These are phyloP conservation scores for Exserohilum rostratum DNA, from an alignment of 2,329 filamentous ascomycete species.

Conservation along the genomic window DNA sequence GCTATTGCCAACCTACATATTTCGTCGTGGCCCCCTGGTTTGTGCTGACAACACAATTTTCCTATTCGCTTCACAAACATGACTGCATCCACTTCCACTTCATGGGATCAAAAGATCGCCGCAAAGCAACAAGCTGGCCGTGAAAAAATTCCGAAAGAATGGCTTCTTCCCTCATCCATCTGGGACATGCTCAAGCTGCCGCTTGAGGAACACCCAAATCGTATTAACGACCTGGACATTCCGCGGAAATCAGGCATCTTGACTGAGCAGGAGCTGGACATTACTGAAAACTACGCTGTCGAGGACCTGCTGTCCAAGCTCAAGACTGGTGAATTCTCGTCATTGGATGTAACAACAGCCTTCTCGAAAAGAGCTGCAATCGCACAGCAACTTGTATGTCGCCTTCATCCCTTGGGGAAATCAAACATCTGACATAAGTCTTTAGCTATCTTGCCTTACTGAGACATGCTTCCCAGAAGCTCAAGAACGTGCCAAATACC, in stretches of 20 bases:
- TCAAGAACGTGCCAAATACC: slow-evolving; percentile 54
- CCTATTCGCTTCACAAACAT: background rate
- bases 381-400: slow-evolving; percentile 58
- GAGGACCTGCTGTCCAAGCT: slow-evolving; percentile 46
- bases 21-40: background rate
- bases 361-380: slow-evolving; percentile 60
- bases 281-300: slow-evolving; percentile 49
- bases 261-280: slow-evolving; percentile 54
- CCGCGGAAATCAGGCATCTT: slow-evolving; percentile 63
- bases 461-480: slow-evolving; percentile 61
- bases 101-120: slow-evolving; percentile 6
- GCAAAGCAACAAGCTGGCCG: slow-evolving; percentile 2
- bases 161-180: slow-evolving; percentile 39
- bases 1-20: background rate
- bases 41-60: background rate
- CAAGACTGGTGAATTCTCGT: slow-evolving; percentile 50
- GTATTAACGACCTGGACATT: slow-evolving; percentile 48
- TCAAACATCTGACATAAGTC: background rate
- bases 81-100: background rate
- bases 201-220: slow-evolving; percentile 1
- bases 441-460: slow-evolving; percentile 62
- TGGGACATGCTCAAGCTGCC: slow-evolving; percentile 3
- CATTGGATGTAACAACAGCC: slow-evolving; percentile 55
- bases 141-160: slow-evolving; percentile 48
- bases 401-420: background rate